Evolutionary conservation across 2,329 filamentous ascomycete species (phyloP).

Genomic region (Basipetospora chlamydospora): DNA sequence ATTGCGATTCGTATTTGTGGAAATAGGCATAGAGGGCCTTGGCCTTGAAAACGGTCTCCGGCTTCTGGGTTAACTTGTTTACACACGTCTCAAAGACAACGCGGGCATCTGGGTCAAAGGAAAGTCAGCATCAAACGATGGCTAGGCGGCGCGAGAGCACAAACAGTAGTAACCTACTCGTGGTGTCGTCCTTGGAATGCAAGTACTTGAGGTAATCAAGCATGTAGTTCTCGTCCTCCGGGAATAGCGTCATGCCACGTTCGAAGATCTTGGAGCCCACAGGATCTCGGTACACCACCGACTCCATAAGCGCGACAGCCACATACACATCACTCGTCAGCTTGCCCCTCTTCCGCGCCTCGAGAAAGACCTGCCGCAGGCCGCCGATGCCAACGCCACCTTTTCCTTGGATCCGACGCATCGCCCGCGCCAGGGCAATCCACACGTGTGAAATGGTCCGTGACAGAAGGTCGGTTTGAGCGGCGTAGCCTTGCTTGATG

Average conservation of each 20-base stretch:
- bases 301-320: constrained; percentile 82
- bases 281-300: constrained; percentile 87
- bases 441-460: constrained; percentile 83
- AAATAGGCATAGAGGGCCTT: constrained; percentile 84
- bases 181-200: constrained; percentile 81
- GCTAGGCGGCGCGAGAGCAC: too few species aligned
- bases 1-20: constrained; percentile 88
- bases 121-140: constrained; percentile 9
- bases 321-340: constrained; percentile 93
- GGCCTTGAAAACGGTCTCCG: constrained; percentile 58
- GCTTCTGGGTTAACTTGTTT: constrained; percentile 63
- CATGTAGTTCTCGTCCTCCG: constrained; percentile 84
- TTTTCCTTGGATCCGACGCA: constrained; percentile 86
- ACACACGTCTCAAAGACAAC: constrained; percentile 94
- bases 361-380: constrained; percentile 74
- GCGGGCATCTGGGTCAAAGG: constrained; percentile 54
- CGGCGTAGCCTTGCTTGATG: constrained; percentile 51
- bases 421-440: constrained; percentile 88
- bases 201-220: constrained; percentile 94
- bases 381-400: constrained; percentile 53
- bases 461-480: constrained; percentile 62
- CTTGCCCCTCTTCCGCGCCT: constrained; percentile 74
- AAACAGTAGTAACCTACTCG: constrained; percentile 50
- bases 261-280: constrained; percentile 94
- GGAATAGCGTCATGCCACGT: constrained; percentile 82